Percentiles rank a stretch among this genome's conserved stretches.
Evolutionary conservation across 345 rosid species (phyloP).

Genomic region (Eucalyptus cladocalyx): DNA sequence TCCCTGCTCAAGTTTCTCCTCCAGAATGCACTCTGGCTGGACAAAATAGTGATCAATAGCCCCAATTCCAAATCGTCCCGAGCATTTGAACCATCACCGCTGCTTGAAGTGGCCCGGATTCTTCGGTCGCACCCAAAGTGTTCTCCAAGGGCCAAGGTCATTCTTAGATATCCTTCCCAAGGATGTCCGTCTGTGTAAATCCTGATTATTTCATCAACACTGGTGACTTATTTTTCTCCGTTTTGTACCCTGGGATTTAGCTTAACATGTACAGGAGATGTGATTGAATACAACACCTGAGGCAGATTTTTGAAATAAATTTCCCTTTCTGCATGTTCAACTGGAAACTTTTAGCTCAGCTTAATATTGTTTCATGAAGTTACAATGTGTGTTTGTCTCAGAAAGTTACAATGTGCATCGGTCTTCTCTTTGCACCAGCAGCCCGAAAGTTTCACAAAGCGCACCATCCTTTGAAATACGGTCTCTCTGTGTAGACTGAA

Average conservation of each 20-base stretch:
- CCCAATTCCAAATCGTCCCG: background rate
- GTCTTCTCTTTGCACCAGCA: background rate
- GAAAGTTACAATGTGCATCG: background rate
- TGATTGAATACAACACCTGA: background rate
- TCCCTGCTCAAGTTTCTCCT: background rate
- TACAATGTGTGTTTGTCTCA: background rate
- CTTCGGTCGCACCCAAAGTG: background rate
- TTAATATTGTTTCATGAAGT: background rate
- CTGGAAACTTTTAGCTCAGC: background rate
- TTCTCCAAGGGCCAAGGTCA: background rate
- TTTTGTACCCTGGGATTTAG: background rate
- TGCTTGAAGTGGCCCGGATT: background rate
- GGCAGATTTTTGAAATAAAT: background rate
- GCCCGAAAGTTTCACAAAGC: background rate
- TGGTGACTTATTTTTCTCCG: background rate
- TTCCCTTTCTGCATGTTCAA: background rate
- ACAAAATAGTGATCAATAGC: background rate
- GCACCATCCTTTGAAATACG: background rate
- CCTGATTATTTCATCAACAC: background rate
- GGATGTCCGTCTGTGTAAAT: background rate
- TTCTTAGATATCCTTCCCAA: background rate
- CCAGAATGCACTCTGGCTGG: background rate
- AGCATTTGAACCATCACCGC: background rate
- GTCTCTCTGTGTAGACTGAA: background rate
- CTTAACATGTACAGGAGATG: background rate